A percentile compares a stretch with the other conserved stretches of the same genome.
Conservation (phyloP, 441 rosid species). For the Biscutella laevigata region DNA sequence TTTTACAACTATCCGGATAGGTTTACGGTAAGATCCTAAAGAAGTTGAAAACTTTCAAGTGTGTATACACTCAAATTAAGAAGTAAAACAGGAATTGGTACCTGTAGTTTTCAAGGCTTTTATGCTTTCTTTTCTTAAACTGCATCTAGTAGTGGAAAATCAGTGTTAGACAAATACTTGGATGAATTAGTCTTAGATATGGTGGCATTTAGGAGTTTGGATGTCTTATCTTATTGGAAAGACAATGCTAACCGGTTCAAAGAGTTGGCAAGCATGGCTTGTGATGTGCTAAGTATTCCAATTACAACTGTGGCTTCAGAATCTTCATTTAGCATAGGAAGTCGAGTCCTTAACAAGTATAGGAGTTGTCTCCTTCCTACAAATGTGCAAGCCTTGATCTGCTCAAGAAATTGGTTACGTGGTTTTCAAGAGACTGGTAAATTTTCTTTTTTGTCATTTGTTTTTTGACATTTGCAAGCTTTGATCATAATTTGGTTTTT, state of each 20-base stretch:
- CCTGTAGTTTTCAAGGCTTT: neutral
- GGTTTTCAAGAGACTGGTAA: neutral
- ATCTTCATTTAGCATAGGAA: neutral
- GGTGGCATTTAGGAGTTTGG: neutral
- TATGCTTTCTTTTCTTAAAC: neutral
- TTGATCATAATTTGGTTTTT: no score
- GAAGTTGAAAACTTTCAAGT: no score
- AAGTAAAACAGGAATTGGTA: no score
- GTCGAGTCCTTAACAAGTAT: neutral
- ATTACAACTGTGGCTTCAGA: neutral
- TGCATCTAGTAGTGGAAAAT: neutral
- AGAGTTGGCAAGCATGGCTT: neutral
- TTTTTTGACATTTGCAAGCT: no score
- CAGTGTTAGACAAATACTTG: neutral
- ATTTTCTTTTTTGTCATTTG: neutral
- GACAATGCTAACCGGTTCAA: neutral
- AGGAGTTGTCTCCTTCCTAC: neutral
- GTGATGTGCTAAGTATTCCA: neutral
- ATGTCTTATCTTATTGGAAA: neutral
- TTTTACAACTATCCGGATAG: no score
- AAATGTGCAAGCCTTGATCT: neutral
- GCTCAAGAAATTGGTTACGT: neutral
- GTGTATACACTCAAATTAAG: no score
- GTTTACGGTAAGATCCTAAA: no score
- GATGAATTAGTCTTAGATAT: neutral